phyloP scores from a whole-genome alignment of 371 early-diverging fungal genomes.

The Syncephalastrum racemosum region DNA sequence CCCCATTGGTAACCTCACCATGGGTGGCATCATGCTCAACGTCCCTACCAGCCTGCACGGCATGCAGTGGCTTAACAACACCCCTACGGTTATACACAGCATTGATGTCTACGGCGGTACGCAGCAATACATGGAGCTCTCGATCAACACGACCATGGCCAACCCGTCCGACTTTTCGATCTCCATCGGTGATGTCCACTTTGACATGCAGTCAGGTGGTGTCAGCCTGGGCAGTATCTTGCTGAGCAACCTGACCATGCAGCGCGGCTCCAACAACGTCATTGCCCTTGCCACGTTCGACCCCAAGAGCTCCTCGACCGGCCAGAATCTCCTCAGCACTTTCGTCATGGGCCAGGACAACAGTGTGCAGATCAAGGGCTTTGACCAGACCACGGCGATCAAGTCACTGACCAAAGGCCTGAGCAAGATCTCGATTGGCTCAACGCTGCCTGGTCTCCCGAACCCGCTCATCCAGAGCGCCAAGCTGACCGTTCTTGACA shows the following conservation, averaged over 20 bases:
- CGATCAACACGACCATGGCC: constrained; percentile 50
- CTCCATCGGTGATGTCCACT: constrained; percentile 47
- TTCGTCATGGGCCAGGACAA: constrained; percentile 57
- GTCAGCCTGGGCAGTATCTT: constrained; percentile 47
- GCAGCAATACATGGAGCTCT: constrained; percentile 40
- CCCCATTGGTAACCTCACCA: constrained; percentile 54
- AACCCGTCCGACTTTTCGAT: constrained; percentile 61
- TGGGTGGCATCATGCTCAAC: constrained; percentile 55
- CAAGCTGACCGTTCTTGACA: constrained; percentile 38
- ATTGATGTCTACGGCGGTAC: constrained; percentile 61
- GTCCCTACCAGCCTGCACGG: constrained; percentile 53
- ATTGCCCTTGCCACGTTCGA: constrained; percentile 45
- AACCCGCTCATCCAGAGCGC: constrained; percentile 44
- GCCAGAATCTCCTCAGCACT: constrained; percentile 46
- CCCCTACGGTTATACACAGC: constrained; percentile 50
- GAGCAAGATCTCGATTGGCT: constrained; percentile 35
- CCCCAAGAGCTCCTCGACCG: constrained; percentile 44
- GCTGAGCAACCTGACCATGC: constrained; percentile 42
- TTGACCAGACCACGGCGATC: constrained; percentile 41
- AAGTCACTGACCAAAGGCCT: constrained; percentile 50
- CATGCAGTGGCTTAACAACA: constrained; percentile 56
- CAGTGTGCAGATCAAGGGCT: constrained; percentile 44
- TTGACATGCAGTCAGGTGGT: constrained; percentile 40
- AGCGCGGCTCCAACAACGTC: constrained; percentile 44
- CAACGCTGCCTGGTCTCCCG: constrained; percentile 50